A percentile compares a stretch with the other conserved stretches of the same genome.
phyloP scores from a whole-genome alignment of 1,284 basidiomycete genomes.

The Limonomyces culmigenus region DNA sequence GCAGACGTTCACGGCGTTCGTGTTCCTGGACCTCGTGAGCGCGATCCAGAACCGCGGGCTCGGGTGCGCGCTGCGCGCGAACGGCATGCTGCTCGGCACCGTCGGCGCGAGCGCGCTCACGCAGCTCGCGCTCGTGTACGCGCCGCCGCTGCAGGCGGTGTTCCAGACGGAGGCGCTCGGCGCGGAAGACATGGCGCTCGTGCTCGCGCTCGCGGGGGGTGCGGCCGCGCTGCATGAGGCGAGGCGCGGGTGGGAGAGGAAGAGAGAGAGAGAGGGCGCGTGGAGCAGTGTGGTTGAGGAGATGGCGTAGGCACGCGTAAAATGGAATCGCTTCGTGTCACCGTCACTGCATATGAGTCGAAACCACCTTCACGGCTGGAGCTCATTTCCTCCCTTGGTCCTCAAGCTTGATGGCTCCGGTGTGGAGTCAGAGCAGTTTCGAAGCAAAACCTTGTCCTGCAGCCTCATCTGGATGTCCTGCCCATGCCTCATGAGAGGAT shows the following conservation, averaged over 20 bases:
- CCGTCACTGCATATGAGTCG: no score
- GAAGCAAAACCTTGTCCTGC: no score
- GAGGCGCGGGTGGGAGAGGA: constrained; percentile 63
- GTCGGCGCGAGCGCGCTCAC: constrained; percentile 72
- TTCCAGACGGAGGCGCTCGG: constrained; percentile 85
- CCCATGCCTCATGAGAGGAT: no score
- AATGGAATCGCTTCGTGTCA: no score
- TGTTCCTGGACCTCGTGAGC: constrained; percentile 91
- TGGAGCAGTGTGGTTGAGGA: constrained; percentile 20
- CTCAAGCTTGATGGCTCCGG: no score
- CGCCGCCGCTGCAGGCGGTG: constrained; percentile 79
- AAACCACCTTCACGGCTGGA: no score
- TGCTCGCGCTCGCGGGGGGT: constrained; percentile 54
- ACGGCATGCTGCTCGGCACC: constrained; percentile 81
- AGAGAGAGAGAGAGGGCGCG: constrained; percentile 19
- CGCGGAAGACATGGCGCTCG: constrained; percentile 49
- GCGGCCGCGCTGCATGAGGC: constrained; percentile 70
- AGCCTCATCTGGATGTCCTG: no score
- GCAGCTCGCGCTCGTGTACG: constrained; percentile 78
- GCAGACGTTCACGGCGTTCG: constrained; percentile 93
- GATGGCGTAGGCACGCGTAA: constrained; percentile 24
- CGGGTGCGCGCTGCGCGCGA: constrained; percentile 61
- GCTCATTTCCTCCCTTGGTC: no score
- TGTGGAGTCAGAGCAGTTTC: no score
- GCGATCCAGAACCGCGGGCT: constrained; percentile 90